Evolutionary conservation across 331 rosid genomes (phyloP), one percentile per base, ranked within the genome.

Genomic region (Malus hybrid): DNA sequence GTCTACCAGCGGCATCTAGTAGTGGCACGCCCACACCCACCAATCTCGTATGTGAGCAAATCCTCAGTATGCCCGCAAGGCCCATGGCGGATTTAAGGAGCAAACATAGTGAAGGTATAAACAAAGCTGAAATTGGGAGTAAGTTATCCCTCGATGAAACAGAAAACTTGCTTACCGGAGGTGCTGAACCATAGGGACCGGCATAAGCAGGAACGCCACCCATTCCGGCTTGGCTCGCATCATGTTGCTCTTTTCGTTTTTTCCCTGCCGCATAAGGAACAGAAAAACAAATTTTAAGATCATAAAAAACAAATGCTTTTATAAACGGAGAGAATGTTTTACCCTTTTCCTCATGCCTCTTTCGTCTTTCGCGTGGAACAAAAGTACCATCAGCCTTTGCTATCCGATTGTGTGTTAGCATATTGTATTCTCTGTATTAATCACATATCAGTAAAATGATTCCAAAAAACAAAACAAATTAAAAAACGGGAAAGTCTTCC

Each of bases 331-430:
- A 36, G 16, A 11, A 9, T 39, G 6, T n/a, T 62, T 9, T 80
- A 95, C 97, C 99, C 80, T 90, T 94, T 24, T 94, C 99, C 65
- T 89, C 99, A 7, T 90, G 97, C 79, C 96, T 86, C 89, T 87
- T 93, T 18, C 97, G 94, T 81, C 78, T 94, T 75, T 94, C 98
- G 50, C 97, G 83, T 3, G 93, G 97, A 84, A 89, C 97, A 75
- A 92, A 95, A 68, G 97, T 89, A 73, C 99, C 99, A 65, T 92
- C 99, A 26, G 95, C 93, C 84, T 94, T 94, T 19, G 97, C 81
- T 72, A 91, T 95, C 97, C 19, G 99, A 92, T 86, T 95, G 92
- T 29, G 97, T 89, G 89, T 90, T 95, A 19, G 99, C 99, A 73
- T 87, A 92, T 80, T 92, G 97, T 84, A 95, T 95, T 87, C 91